phyloP scores from a whole-genome alignment of 1,284 basidiomycete genomes.

The Vanrija sp. region DNA sequence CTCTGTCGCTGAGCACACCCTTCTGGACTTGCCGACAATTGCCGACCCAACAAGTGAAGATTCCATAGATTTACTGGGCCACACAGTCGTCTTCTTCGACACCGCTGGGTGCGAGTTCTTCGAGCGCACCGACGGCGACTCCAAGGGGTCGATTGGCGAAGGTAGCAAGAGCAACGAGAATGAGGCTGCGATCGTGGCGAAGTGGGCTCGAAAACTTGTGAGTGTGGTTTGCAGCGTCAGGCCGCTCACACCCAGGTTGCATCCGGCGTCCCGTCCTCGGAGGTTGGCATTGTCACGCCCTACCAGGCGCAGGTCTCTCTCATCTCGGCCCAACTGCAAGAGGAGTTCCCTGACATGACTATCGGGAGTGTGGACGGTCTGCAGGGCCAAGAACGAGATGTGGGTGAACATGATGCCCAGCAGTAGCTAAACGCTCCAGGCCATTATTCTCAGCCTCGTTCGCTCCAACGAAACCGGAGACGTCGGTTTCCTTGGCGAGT shows the following conservation, averaged over 20 bases:
- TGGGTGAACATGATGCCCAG: conserved; percentile 11
- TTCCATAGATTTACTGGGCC: conserved; percentile 63
- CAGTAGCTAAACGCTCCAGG: conserved; percentile 48
- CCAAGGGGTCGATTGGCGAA: conserved; percentile 55
- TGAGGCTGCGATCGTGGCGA: conserved; percentile 76
- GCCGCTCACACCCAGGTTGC: conserved; percentile 56
- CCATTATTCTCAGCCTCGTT: conserved; percentile 81
- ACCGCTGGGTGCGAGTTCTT: conserved; percentile 89
- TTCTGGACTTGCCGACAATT: conserved; percentile 65
- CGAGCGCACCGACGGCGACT: conserved; percentile 57
- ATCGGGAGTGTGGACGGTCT: conserved; percentile 90
- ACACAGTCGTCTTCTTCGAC: conserved; percentile 87
- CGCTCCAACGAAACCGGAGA: conserved; percentile 77
- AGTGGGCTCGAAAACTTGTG: conserved; percentile 75
- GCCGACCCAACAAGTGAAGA: conserved; percentile 55
- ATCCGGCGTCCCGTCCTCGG: conserved; percentile 63
- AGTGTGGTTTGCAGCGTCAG: conserved; percentile 29
- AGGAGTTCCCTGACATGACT: conserved; percentile 69
- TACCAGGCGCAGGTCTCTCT: conserved; percentile 89
- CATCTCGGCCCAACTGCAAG: conserved; percentile 66
- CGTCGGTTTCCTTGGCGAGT: conserved; percentile 88
- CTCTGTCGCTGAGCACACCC: conserved; percentile 66
- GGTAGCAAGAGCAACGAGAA: conserved; percentile 90
- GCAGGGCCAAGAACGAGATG: conserved; percentile 73
- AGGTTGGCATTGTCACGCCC: conserved; percentile 90